phyloP scores from a whole-genome alignment of 176 grass and related monocot genomes.

The Ampelocalamus luodianensis region DNA sequence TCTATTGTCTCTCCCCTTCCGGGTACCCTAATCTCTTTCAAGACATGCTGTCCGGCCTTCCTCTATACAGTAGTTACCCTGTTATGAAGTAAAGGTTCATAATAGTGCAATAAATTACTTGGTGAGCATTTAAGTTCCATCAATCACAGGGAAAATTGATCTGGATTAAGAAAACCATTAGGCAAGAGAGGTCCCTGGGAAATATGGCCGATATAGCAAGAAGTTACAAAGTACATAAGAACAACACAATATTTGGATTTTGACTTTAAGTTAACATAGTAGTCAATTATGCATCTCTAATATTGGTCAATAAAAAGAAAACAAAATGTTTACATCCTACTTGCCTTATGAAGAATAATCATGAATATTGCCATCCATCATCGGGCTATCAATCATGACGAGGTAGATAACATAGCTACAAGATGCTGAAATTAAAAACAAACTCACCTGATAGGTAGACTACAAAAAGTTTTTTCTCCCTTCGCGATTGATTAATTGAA shows the following conservation, averaged over 20 bases:
- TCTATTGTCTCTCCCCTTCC: neutral
- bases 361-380: neutral
- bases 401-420: constrained; percentile 24
- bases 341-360: neutral
- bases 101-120: neutral
- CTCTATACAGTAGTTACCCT: neutral
- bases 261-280: neutral
- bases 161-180: constrained; percentile 14
- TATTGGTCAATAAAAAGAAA: neutral
- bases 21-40: neutral
- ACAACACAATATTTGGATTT: constrained; percentile 4
- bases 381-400: constrained; percentile 11
- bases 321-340: neutral
- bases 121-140: neutral
- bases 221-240: neutral
- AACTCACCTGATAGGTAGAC: constrained; percentile 88
- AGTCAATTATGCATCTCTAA: constrained; percentile 6
- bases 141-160: neutral
- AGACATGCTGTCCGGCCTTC: neutral
- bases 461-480: constrained; percentile 90
- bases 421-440: neutral
- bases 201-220: neutral
- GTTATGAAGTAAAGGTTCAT: neutral
- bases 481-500: constrained; percentile 82
- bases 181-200: neutral